phyloP scores from a whole-genome alignment of 2,329 filamentous ascomycete genomes.

The Escovopsis sp. region DNA sequence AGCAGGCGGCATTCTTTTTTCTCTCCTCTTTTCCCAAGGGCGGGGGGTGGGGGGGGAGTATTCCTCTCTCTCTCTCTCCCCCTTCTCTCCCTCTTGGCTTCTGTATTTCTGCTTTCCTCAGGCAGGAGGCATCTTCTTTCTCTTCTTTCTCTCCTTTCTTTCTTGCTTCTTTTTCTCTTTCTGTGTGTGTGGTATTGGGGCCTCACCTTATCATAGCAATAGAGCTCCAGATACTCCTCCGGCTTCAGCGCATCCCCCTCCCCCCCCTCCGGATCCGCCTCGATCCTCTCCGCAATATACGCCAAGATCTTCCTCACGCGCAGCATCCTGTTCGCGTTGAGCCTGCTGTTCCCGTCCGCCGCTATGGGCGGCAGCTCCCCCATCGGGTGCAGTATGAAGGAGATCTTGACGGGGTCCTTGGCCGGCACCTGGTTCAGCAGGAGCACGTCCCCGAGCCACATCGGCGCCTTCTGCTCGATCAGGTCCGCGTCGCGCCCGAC shows the following conservation, averaged over 20 bases:
- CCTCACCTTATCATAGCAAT: constrained; percentile 80
- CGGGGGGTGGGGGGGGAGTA: too few relatives aligned
- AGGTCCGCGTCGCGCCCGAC: constrained; percentile 64
- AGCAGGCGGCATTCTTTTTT: too few relatives aligned
- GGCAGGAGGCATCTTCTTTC: too few relatives aligned
- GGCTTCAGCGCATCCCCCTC: constrained; percentile 51
- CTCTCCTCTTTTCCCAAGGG: too few relatives aligned
- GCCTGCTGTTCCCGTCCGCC: constrained; percentile 67
- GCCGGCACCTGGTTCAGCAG: constrained; percentile 65
- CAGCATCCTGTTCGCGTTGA: constrained; percentile 95
- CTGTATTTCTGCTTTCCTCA: too few relatives aligned
- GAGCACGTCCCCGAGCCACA: constrained; percentile 84
- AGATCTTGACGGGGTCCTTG: constrained; percentile 95
- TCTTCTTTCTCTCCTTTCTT: too few relatives aligned
- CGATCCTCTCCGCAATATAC: constrained; percentile 86
- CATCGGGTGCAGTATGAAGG: constrained; percentile 74
- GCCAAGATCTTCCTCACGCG: constrained; percentile 85
- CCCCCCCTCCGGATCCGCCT: constrained; percentile 46
- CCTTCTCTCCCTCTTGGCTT: too few relatives aligned
- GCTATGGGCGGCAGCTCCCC: constrained; percentile 61
- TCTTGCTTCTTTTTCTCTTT: too few relatives aligned
- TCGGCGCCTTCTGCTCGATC: constrained; percentile 73
- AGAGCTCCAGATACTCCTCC: constrained; percentile 88
- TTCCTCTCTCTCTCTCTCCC: too few relatives aligned
- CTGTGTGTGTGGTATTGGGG: too few relatives aligned